Percentiles rank a stretch among this genome's conserved stretches.
phyloP scores from a whole-genome alignment of 2,329 filamentous ascomycete genomes.

The Pseudophaeomoniella oleicola region DNA sequence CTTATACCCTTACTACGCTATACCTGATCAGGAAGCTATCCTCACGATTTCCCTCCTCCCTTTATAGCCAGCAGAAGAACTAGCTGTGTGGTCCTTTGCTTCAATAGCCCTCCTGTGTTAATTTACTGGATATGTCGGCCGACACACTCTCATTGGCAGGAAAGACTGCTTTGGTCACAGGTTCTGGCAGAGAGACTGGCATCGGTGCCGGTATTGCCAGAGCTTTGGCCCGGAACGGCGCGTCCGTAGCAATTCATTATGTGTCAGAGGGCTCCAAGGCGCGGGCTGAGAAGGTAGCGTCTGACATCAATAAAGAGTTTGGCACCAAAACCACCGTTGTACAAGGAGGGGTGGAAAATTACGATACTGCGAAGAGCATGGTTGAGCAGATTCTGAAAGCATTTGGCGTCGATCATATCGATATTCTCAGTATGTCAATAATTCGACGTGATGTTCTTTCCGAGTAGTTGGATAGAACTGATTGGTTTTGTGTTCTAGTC shows the following conservation, averaged over 20 bases:
- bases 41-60: too few relatives aligned
- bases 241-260: constrained; percentile 14
- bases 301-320: constrained; percentile 6
- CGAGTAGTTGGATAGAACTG: neutral
- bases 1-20: too few relatives aligned
- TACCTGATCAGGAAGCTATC: too few relatives aligned
- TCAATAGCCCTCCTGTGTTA: neutral
- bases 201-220: constrained; percentile 20
- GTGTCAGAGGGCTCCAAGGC: constrained; percentile 11
- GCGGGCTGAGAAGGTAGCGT: constrained; percentile 8
- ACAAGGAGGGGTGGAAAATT: constrained; percentile 10
- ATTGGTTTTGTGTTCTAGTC: constrained; percentile 7
- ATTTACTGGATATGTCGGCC: constrained; percentile 3
- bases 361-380: constrained; percentile 7
- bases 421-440: constrained; percentile 11
- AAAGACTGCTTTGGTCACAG: constrained; percentile 22
- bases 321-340: constrained; percentile 9
- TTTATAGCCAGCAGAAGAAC: too few relatives aligned
- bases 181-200: constrained; percentile 20
- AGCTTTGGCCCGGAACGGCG: constrained; percentile 15
- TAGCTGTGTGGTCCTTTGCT: too few relatives aligned
- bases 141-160: constrained; percentile 18
- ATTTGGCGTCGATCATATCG: constrained; percentile 8
- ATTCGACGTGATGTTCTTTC: neutral
- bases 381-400: constrained; percentile 5